Percentiles rank a stretch among this genome's conserved stretches.
Evolutionary conservation across 306 rosid genomes (phyloP).

Genomic region (Crataegus laevigata): DNA sequence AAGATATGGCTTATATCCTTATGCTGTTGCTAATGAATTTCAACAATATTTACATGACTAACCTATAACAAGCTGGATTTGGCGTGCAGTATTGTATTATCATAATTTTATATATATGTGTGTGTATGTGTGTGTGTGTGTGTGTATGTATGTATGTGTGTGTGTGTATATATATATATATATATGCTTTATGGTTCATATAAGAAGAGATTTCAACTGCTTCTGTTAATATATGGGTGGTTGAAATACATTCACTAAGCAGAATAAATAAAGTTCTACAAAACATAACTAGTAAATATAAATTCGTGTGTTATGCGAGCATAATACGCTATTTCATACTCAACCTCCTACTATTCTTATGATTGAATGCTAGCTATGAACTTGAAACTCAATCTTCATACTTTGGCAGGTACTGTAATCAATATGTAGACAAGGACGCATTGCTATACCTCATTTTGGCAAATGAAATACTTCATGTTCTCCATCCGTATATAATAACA

Average conservation of each 20-base stretch:
- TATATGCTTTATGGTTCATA: background rate
- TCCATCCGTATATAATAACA: slow-evolving; percentile 77
- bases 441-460: slow-evolving; percentile 77
- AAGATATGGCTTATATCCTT: slow-evolving; percentile 2
- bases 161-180: no score
- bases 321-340: background rate
- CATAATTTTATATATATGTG: background rate
- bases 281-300: background rate
- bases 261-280: no score
- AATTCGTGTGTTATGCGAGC: background rate
- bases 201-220: background rate
- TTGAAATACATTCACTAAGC: background rate
- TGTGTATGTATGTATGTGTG: no score
- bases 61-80: background rate
- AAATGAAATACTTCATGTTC: slow-evolving; percentile 69
- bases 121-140: no score
- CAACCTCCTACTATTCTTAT: background rate
- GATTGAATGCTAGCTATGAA: background rate
- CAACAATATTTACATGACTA: background rate
- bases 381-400: slow-evolving; percentile 11
- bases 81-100: background rate
- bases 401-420: slow-evolving; percentile 78
- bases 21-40: background rate
- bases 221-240: background rate
- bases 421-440: slow-evolving; percentile 90